Base-by-base conservation (phyloP, 2,329 filamentous ascomycete genomes). In the Helotiales sp. region DNA sequence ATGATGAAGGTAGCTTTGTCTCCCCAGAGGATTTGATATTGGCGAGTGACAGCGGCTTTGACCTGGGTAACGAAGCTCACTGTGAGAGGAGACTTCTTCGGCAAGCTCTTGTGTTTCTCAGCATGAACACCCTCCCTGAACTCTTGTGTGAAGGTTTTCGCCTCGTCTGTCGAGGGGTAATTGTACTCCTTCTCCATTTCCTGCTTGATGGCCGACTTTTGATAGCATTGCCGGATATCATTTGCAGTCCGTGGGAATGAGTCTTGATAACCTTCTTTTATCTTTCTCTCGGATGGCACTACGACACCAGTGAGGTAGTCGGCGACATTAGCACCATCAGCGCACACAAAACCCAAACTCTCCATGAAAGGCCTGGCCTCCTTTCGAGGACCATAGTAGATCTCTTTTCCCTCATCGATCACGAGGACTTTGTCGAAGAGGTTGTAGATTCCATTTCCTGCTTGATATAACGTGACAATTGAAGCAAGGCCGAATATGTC, bases 341-440 rank as follows among this genome's bases (percentile, higher is more conserved):
- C 76, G 64, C 82, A 89, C 24, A 84, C 66, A 65, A 90, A 89
- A 0, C 87, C 87, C 1, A 85, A 72, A 0, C 76, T 71, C 66
- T 88, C 84, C 79, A 90, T 86, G 65, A 86, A 90, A 0, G 83
- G 81, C 4, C 77, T 73, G 0, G 87, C 87, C 59, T 85, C 75
- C 5, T 77, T 71, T 62, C 78, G 74, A 0, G 85, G 79, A 0
- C 87, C 87, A 61, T 87, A 89, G 73, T 81, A 90, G 46, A 88
- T 78, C 63, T 89, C 71, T 60, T 84, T 83, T 47, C 87, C 87
- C 57, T 84, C 80, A 47, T 89, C 85, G 3, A 90, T 77, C 8
- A 90, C 80, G 0, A 89, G 75, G 0, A 89, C 85, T 67, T 89
- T 90, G 69, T 90, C 86, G 67, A 90, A 89, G 0, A 86, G 77